These are phyloP conservation scores for Debaryomyces tyrocola DNA, from an alignment of 805 yeast species.

Conservation along the genomic window DNA sequence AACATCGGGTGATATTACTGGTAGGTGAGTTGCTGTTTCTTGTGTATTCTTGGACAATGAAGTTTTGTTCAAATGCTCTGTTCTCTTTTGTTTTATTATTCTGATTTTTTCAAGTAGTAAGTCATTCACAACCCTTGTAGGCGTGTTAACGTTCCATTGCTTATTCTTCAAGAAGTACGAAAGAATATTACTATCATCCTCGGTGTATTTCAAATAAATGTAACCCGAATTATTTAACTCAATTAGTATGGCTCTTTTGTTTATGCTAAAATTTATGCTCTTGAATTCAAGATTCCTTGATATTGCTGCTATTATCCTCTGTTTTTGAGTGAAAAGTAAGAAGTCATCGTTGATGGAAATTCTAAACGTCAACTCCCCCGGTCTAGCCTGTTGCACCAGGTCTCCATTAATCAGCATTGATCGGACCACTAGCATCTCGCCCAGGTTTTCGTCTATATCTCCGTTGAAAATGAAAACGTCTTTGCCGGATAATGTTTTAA, in stretches of 20 bases:
- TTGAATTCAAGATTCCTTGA: slow-evolving; percentile 4
- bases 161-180: slow-evolving; percentile 4
- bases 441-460: background rate
- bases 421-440: background rate
- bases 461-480: too few species aligned
- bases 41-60: background rate
- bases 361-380: slow-evolving; percentile 4
- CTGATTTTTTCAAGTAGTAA: background rate
- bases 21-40: background rate
- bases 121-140: background rate
- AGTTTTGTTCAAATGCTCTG: background rate
- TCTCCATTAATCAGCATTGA: background rate
- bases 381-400: background rate
- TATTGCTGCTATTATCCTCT: slow-evolving; percentile 3
- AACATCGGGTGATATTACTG: background rate
- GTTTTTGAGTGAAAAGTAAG: slow-evolving; percentile 5
- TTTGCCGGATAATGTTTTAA: too few species aligned
- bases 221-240: slow-evolving; percentile 9
- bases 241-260: slow-evolving; percentile 9
- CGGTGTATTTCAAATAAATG: slow-evolving; percentile 8
- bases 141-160: slow-evolving; percentile 6
- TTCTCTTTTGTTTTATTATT: background rate
- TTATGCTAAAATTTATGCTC: slow-evolving; percentile 3
- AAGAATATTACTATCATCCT: slow-evolving; percentile 7
- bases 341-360: slow-evolving; percentile 3